These are phyloP conservation scores for Pseudogymnoascus sp. DNA, from an alignment of 2,329 filamentous ascomycete genomes.

Conservation along the genomic window DNA sequence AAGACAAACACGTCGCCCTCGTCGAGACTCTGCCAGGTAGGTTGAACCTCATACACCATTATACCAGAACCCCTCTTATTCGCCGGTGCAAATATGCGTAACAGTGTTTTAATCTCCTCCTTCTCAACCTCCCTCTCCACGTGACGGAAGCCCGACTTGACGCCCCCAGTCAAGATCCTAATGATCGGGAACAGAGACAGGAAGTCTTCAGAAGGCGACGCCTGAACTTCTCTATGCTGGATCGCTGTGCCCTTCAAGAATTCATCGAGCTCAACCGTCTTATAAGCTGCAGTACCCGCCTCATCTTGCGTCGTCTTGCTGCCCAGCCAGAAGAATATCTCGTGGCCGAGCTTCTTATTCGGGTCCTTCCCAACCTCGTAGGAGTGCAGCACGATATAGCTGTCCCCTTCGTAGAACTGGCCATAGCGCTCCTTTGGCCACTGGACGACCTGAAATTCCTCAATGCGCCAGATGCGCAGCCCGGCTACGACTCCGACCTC, in stretches of 20 bases:
- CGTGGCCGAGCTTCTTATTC: slow-evolving; percentile 45
- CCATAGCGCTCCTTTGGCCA: slow-evolving; percentile 52
- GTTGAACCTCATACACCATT: slow-evolving; percentile 57
- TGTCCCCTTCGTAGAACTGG: slow-evolving; percentile 60
- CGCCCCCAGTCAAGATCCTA: slow-evolving; percentile 53
- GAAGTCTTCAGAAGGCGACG: slow-evolving; percentile 47
- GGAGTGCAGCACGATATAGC: slow-evolving; percentile 58
- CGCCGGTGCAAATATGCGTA: slow-evolving; percentile 55
- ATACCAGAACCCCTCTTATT: slow-evolving; percentile 41
- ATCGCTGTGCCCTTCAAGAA: slow-evolving; percentile 54
- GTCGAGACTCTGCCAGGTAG: slow-evolving; percentile 54
- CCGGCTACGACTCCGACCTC: slow-evolving; percentile 45
- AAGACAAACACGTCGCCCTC: slow-evolving; percentile 60
- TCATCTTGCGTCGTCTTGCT: slow-evolving; percentile 60
- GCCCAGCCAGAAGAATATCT: slow-evolving; percentile 66
- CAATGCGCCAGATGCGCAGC: slow-evolving; percentile 58
- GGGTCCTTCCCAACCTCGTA: slow-evolving; percentile 43
- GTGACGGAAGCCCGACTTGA: slow-evolving; percentile 55
- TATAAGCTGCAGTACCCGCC: slow-evolving; percentile 61
- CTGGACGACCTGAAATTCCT: slow-evolving; percentile 56
- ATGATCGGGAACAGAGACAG: slow-evolving; percentile 52
- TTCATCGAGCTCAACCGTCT: slow-evolving; percentile 64
- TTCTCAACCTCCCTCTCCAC: slow-evolving; percentile 43
- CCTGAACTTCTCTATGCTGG: slow-evolving; percentile 59
- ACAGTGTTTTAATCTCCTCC: slow-evolving; percentile 42